Conservation (phyloP, 306 rosid species). For the Carpinus fangiana region DNA sequence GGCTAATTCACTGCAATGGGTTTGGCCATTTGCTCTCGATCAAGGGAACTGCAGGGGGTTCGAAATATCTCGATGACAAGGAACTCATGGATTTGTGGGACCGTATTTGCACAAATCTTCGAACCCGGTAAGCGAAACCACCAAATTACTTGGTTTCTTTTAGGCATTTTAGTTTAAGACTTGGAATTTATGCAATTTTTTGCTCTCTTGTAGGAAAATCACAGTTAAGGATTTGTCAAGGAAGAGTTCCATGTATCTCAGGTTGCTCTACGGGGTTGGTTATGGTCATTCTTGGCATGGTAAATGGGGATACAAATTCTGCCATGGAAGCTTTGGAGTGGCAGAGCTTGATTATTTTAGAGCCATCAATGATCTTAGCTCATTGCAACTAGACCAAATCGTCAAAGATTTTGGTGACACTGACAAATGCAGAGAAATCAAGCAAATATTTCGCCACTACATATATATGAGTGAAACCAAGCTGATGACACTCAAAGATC, state of each 20-base stretch:
- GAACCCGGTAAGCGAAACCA: slow-evolving; percentile 50
- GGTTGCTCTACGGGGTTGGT: slow-evolving; percentile 84
- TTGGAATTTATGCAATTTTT: background rate
- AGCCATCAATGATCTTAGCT: slow-evolving; percentile 60
- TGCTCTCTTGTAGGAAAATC: slow-evolving; percentile 55
- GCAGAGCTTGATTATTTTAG: slow-evolving; percentile 44
- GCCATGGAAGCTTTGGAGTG: slow-evolving; percentile 77
- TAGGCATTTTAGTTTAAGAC: background rate
- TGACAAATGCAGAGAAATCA: slow-evolving; percentile 44
- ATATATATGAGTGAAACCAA: slow-evolving; percentile 79
- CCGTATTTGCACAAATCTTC: slow-evolving; percentile 61
- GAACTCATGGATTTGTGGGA: slow-evolving; percentile 92
- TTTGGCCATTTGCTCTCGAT: slow-evolving; percentile 76
- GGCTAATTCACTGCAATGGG: slow-evolving; percentile 74
- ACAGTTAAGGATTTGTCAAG: slow-evolving; percentile 67
- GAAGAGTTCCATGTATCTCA: slow-evolving; percentile 79
- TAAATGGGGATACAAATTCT: slow-evolving; percentile 78
- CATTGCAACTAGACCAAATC: slow-evolving; percentile 55
- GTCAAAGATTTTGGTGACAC: slow-evolving; percentile 40
- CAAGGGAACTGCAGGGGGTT: slow-evolving; percentile 83
- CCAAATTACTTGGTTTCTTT: background rate
- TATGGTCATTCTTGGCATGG: slow-evolving; percentile 91
- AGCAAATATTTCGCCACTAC: slow-evolving; percentile 61
- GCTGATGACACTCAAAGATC: slow-evolving; percentile 59
- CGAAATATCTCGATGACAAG: slow-evolving; percentile 66